Conservation (phyloP, 495 filamentous ascomycete species). For the Neurospora cerealis region DNA sequence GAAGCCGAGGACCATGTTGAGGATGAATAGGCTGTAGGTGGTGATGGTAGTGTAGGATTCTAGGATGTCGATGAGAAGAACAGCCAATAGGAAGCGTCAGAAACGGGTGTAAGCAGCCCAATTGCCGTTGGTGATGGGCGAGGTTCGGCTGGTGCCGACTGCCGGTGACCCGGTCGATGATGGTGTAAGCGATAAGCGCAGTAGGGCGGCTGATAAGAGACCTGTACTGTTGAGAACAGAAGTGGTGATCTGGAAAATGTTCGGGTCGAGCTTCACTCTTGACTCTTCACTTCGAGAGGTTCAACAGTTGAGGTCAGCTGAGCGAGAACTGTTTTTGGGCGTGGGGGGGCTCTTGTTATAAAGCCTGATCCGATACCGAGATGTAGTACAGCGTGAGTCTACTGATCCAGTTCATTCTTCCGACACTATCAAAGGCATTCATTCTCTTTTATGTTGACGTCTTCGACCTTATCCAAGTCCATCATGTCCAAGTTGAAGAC, state of each 20-base stretch:
- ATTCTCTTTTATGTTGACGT: not conserved
- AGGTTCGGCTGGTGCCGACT: not conserved
- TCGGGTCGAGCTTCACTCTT: not conserved
- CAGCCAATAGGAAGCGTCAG: not conserved
- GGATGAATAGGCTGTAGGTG: not conserved
- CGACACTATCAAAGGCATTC: not conserved
- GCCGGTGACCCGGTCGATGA: not conserved
- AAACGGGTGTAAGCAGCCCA: not conserved
- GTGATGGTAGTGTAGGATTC: not conserved
- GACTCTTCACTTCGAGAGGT: not conserved
- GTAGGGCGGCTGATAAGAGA: not conserved
- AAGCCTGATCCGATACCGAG: not conserved
- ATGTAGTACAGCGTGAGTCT: not conserved
- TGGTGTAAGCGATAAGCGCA: not conserved
- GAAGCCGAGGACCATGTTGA: slow-evolving; percentile 34
- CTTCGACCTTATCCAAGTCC: not conserved
- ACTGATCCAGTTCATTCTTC: not conserved
- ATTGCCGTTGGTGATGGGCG: not conserved
- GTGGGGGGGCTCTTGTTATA: not conserved
- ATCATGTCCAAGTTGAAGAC: not conserved
- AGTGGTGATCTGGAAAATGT: not conserved
- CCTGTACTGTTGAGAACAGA: no score
- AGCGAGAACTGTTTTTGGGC: not conserved
- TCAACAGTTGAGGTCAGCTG: not conserved
- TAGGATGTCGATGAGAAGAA: not conserved